Evolutionary conservation across 345 rosid genomes (phyloP), one percentile per base, ranked within the genome.

Genomic region (Angophora floribunda): DNA sequence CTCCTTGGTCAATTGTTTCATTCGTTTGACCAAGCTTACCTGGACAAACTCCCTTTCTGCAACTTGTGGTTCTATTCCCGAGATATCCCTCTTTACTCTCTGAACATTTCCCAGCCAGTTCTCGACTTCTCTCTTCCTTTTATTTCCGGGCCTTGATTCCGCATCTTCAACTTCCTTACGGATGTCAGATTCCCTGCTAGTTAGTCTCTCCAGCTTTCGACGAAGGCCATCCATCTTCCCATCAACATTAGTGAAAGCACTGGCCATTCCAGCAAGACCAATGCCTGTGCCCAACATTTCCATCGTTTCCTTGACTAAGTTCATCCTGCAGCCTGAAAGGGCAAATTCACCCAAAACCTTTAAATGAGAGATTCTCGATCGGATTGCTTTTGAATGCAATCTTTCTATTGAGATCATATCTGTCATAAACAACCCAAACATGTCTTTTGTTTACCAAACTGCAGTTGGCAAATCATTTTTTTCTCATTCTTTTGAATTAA

Each of bases 171-270:
- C 61, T 55, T 55, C 28, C 61, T 5, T 55, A 9, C 22, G 28
- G 61, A 55, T 9, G 61, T 55, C 61, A 4, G 61, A 55, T 55
- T 55, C 28, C 61, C 28, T 55, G 28, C 28, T 1, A 9, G 4
- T 22, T 8, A 55, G 61, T 55, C 61, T 55, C 61, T 55, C 61
- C 28, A 55, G 61, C 61, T 55, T 55, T 55, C 21, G 61, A 55
- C 1, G 28, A 55, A 55, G 61, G 61, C 1, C 0, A 22, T 55
- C 28, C 61, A 22, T 55, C 61, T 55, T 21, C 28, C 28, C 61
- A 22, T 11, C 1, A 22, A 17, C 57, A 6, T 7, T 17, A 17
- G 22, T 21, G 2, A 1, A 55, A 21, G 61, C 0, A 22, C 28
- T 0, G 63, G 9, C 11, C 13, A 0, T 22, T 50, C 3, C 3